phyloP scores from a whole-genome alignment of 1,284 basidiomycete species.

The Kalmanozyma brasiliensis region DNA sequence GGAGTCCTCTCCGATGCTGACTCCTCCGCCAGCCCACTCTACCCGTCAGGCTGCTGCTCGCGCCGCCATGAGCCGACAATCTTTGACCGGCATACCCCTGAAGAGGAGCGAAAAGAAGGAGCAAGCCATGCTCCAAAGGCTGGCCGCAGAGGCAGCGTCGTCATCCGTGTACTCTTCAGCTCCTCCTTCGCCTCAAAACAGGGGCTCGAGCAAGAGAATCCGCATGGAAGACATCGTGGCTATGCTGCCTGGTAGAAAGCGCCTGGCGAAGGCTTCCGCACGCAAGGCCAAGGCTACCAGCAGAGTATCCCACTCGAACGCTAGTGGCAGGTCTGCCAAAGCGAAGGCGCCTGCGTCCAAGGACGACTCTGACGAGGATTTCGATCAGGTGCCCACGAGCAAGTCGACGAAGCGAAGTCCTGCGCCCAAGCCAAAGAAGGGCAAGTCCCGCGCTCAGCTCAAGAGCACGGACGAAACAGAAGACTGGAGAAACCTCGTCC shows the following conservation, averaged over 20 bases:
- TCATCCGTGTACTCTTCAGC: slow-evolving; percentile 10
- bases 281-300: slow-evolving; percentile 8
- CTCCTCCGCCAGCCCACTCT: not conserved
- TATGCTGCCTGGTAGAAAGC: slow-evolving; percentile 20
- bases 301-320: not conserved
- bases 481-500: slow-evolving; percentile 5
- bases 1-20: not conserved
- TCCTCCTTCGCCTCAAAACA: slow-evolving; percentile 9
- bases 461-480: slow-evolving; percentile 5
- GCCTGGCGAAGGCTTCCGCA: not conserved
- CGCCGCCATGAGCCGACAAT: not conserved
- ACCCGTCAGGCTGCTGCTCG: not conserved
- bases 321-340: not conserved
- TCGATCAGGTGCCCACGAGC: not conserved
- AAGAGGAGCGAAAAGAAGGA: slow-evolving; percentile 25
- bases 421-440: slow-evolving; percentile 8
- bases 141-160: slow-evolving; percentile 12
- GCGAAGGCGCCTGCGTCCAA: not conserved
- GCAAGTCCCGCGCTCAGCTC: slow-evolving; percentile 3
- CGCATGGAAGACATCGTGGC: slow-evolving; percentile 24
- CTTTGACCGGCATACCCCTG: slow-evolving; percentile 11
- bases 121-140: slow-evolving; percentile 11
- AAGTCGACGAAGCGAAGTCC: slow-evolving; percentile 4
- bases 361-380: not conserved
- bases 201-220: slow-evolving; percentile 10